These are phyloP conservation scores for Phyllosticta citribraziliensis DNA, from an alignment of 2,329 filamentous ascomycete genomes.

Conservation along the genomic window DNA sequence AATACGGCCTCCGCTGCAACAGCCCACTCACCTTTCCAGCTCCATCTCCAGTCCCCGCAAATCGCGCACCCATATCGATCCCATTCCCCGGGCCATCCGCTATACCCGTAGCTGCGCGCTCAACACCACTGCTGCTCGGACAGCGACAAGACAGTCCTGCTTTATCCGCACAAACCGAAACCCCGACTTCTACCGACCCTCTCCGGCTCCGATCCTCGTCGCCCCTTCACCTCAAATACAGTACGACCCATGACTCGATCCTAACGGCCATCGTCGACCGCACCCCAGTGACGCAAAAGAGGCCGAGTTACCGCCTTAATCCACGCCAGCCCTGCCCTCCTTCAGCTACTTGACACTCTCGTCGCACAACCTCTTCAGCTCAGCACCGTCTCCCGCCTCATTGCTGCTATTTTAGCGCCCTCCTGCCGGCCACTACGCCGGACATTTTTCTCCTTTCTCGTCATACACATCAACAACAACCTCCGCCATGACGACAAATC, in stretches of 20 bases:
- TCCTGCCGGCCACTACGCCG: background rate
- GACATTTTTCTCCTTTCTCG: background rate
- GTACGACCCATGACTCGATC: background rate
- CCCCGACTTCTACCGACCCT: constrained; percentile 4
- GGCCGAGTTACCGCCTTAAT: background rate
- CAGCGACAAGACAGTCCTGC: background rate
- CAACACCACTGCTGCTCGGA: background rate
- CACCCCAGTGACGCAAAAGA: background rate
- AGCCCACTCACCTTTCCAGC: background rate
- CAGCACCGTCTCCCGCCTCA: background rate
- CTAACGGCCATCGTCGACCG: background rate
- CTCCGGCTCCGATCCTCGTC: constrained; percentile 3
- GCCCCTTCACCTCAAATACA: background rate
- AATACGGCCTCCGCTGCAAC: too few species aligned
- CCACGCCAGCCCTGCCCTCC: background rate
- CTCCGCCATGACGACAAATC: constrained; percentile 13
- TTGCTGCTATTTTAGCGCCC: background rate
- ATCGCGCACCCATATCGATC: background rate
- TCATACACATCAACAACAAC: background rate
- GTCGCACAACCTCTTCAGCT: background rate
- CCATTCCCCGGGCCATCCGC: background rate
- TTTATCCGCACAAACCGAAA: background rate
- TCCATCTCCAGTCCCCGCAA: background rate
- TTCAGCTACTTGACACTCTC: background rate
- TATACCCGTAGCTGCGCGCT: background rate